Base-by-base conservation (phyloP, 805 yeast species). In the Danielozyma ontarioensis region DNA sequence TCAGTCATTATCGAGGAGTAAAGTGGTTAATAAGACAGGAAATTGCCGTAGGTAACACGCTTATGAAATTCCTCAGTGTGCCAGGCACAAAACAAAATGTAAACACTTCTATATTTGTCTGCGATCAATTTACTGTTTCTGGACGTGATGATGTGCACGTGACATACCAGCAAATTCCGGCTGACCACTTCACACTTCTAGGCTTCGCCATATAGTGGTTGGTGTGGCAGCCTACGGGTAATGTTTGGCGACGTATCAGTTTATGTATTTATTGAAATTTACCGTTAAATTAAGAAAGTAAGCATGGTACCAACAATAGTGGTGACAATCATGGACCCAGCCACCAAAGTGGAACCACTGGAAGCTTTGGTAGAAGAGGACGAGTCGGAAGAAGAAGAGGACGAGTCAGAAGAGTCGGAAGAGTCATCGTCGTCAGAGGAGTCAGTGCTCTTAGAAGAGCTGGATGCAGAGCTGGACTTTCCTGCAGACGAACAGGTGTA, bases 401-500 rank as follows among this genome's bases (percentile, higher is more conserved):
- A 35, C 16, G 53, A 38, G 13, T 36, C 33, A 5, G 42, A 27
- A 17, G 51, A 29, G 12, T 48, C 30, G 19, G 40, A 24, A n/a
- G 51, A 44, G 18, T 42, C 26, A 25, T 44, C 28, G 24, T 37
- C 34, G 26, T 42, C 23, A n/a, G 42, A 27, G 12, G 51, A 29
- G 13, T 39, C 28, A 24, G 36, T 23, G 12, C 40, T 29, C 13
- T 40, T 32, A 5, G 37, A 27, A 13, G 40, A 17, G 22, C 33
- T 30, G 33, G 49, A 39, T 19, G 53, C 36, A 21, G 46, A 31
- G 14, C 43, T 26, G 13, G 55, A 35, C 30, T 52, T 50, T 29
- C 51, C 35, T 28, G 66, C 65, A 24, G 64, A 49, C 15, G 64
- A 43, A 52, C 72, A 66, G 46, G 53, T 56, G 53, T 50, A 64